Conservation (phyloP, 208 protist genomes). For the Leishmania guyanensis region DNA sequence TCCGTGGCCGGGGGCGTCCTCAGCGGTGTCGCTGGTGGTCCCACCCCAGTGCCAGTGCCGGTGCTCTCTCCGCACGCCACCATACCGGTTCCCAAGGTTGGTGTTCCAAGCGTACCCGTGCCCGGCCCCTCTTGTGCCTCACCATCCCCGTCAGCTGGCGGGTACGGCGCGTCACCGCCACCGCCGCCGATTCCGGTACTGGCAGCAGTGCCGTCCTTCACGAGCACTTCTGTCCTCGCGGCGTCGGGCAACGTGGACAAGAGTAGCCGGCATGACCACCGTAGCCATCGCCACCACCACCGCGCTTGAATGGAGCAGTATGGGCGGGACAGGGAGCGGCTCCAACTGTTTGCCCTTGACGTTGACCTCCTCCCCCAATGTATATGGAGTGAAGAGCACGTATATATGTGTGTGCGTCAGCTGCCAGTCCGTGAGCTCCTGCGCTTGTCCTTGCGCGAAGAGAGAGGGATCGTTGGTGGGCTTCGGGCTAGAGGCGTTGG, state of each 20-base stretch:
- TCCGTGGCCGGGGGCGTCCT: background rate
- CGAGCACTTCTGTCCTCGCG: background rate
- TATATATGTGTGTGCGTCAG: background rate
- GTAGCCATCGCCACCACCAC: conserved; percentile 5
- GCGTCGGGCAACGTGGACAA: background rate
- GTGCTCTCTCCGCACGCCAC: background rate
- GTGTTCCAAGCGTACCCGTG: conserved; percentile 6
- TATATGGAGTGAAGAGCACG: background rate
- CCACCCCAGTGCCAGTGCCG: conserved; percentile 32
- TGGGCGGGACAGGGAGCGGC: background rate
- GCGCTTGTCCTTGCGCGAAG: background rate
- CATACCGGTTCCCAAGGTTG: conserved; percentile 1
- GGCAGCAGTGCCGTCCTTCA: conserved; percentile 26
- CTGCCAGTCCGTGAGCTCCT: background rate
- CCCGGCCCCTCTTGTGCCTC: conserved; percentile 1
- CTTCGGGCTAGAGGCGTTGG: background rate
- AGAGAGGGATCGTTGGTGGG: background rate
- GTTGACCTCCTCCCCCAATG: background rate
- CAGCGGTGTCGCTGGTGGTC: background rate
- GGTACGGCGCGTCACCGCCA: background rate
- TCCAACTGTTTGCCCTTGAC: background rate
- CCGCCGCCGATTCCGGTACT: conserved; percentile 15
- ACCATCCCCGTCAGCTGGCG: background rate
- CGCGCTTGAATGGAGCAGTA: background rate
- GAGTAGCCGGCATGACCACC: background rate